phyloP scores from a whole-genome alignment of 805 yeast species.

The Schwanniomyces occidentalis region DNA sequence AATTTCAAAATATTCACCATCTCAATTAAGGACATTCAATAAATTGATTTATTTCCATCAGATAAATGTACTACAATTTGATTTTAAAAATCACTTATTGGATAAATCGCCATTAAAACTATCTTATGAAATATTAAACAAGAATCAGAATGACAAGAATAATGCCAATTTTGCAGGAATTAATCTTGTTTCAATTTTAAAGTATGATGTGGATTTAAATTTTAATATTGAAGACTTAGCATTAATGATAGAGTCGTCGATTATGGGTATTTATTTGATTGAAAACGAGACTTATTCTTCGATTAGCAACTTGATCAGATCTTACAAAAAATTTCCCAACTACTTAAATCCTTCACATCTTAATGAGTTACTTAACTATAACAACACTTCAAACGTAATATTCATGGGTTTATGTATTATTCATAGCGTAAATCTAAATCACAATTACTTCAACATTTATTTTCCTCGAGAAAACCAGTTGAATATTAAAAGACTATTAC shows the following conservation, averaged over 20 bases:
- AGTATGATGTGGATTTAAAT: slow-evolving; percentile 16
- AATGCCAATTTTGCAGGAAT: slow-evolving; percentile 19
- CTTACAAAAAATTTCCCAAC: slow-evolving; percentile 12
- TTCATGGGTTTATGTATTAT: slow-evolving; percentile 60
- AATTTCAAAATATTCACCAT: slow-evolving; percentile 43
- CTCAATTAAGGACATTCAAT: slow-evolving; percentile 54
- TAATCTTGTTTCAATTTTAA: slow-evolving; percentile 24
- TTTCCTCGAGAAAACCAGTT: slow-evolving; percentile 39
- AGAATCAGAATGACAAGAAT: too few relatives aligned
- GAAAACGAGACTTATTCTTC: slow-evolving; percentile 20
- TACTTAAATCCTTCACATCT: slow-evolving; percentile 19
- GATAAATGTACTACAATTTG: slow-evolving; percentile 12
- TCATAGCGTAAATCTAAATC: slow-evolving; percentile 57
- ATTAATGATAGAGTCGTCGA: slow-evolving; percentile 40
- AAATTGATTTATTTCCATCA: slow-evolving; percentile 57
- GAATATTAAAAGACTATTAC: slow-evolving; percentile 13
- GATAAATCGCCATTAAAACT: slow-evolving; percentile 24
- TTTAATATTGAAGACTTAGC: slow-evolving; percentile 24
- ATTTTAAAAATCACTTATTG: slow-evolving; percentile 25
- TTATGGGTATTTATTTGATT: slow-evolving; percentile 40
- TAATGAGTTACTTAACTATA: slow-evolving; percentile 10
- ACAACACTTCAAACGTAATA: slow-evolving; percentile 5
- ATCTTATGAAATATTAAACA: slow-evolving; percentile 21
- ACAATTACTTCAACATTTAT: slow-evolving; percentile 52
- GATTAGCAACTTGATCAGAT: slow-evolving; percentile 19